phyloP scores from a whole-genome alignment of 768 basidiomycete genomes.

The Artomyces pyxidatus region DNA sequence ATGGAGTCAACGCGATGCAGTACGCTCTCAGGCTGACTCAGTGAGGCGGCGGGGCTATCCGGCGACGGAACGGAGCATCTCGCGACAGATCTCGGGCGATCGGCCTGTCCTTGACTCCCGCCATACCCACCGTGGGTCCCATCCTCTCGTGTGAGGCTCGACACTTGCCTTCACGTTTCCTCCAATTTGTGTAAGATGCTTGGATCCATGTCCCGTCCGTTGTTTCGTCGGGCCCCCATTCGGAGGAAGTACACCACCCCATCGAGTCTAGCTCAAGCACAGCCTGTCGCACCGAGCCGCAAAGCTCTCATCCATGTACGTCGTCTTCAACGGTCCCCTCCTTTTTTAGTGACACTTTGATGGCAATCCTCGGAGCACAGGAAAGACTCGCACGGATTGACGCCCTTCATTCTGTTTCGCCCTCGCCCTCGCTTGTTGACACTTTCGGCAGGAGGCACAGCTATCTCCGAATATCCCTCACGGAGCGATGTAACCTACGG shows the following conservation, averaged over 20 bases:
- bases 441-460: constrained; percentile 3
- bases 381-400: not conserved
- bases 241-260: not conserved
- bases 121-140: no score
- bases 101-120: no score
- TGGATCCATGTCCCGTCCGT: no score
- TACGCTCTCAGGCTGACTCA: no score
- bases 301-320: not conserved
- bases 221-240: no score
- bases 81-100: no score
- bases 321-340: not conserved
- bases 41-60: no score
- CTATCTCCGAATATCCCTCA: constrained; percentile 5
- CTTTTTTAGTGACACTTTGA: not conserved
- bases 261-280: not conserved
- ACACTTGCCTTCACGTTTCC: no score
- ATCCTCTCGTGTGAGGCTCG: no score
- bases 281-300: not conserved
- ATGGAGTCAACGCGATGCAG: no score
- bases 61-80: no score
- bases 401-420: not conserved
- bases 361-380: not conserved
- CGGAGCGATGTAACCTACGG: constrained; percentile 3
- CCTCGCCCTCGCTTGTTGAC: not conserved
- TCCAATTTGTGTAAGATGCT: no score